These are phyloP conservation scores for Ophiostoma fasciatum DNA, from an alignment of 2,329 filamentous ascomycete species.

Conservation along the genomic window DNA sequence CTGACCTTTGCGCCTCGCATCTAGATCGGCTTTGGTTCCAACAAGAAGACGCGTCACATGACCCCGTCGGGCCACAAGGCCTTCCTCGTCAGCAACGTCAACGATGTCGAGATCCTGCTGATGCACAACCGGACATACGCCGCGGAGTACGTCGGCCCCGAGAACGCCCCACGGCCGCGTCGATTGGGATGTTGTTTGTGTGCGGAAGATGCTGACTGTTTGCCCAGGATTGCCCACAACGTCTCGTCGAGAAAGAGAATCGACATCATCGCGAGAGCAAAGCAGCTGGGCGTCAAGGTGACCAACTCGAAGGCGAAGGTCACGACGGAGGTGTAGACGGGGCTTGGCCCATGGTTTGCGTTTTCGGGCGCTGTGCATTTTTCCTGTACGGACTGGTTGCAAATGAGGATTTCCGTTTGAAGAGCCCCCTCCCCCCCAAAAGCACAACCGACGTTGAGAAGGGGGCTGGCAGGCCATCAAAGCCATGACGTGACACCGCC, in stretches of 20 bases:
- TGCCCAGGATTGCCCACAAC: constrained; percentile 78
- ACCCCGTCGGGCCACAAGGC: constrained; percentile 99
- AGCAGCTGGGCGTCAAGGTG: constrained; percentile 98
- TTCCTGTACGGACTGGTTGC: constrained; percentile 7
- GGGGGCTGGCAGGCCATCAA: constrained; percentile 1
- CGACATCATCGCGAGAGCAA: constrained; percentile 92
- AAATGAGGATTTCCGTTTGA: constrained; percentile 1
- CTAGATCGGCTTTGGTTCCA: constrained; percentile 98
- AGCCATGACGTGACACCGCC: constrained; percentile 1
- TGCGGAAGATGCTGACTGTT: no score
- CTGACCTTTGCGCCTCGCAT: constrained; percentile 6
- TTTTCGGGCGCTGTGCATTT: neutral
- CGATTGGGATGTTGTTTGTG: no score
- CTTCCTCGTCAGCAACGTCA: constrained; percentile 95
- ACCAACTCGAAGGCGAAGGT: constrained; percentile 99
- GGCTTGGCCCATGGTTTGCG: neutral
- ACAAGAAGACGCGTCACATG: constrained; percentile 99
- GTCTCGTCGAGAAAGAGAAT: constrained; percentile 98
- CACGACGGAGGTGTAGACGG: constrained; percentile 71
- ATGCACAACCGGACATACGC: constrained; percentile 99
- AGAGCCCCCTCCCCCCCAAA: no score
- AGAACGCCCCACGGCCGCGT: no score
- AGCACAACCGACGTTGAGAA: neutral
- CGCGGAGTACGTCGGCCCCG: constrained; percentile 96
- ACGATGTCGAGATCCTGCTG: constrained; percentile 91